Evolutionary conservation across 2,329 filamentous ascomycete species (phyloP).

Genomic region (Chrysoporthe austroafricana): DNA sequence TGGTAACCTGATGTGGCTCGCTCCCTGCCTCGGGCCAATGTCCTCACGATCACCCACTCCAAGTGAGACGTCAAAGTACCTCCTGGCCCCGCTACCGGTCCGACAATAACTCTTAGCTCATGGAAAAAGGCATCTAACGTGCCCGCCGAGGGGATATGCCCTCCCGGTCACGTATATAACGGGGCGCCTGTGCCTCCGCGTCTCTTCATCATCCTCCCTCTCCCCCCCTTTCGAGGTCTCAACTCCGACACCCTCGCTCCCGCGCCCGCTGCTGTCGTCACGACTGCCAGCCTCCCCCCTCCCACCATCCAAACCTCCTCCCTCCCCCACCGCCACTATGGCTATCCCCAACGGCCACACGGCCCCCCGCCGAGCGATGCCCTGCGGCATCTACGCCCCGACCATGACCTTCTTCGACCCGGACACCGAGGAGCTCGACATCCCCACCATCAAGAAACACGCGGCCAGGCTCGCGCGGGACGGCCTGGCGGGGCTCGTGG

Average conservation of each 20-base stretch:
- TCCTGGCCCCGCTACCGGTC: constrained; percentile 38
- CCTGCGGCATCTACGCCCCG: constrained; percentile 83
- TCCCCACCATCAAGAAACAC: constrained; percentile 78
- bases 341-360: constrained; percentile 39
- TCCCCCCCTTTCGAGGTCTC: not conserved
- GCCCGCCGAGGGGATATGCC: constrained; percentile 11
- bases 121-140: constrained; percentile 34
- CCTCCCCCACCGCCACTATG: constrained; percentile 37
- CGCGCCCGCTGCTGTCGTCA: not conserved
- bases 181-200: constrained; percentile 18
- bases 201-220: constrained; percentile 2
- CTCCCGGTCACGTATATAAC: constrained; percentile 14
- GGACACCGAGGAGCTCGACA: constrained; percentile 82
- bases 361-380: constrained; percentile 60
- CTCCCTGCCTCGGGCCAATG: constrained; percentile 43
- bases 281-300: not conserved
- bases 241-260: not conserved
- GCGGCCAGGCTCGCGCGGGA: constrained; percentile 76
- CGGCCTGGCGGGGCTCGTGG: constrained; percentile 80
- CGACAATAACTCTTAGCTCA: constrained; percentile 41
- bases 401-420: constrained; percentile 91
- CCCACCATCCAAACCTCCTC: no score
- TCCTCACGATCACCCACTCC: constrained; percentile 38
- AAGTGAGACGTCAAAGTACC: constrained; percentile 25
- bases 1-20: constrained; percentile 30